Evolutionary conservation across 75 land plant genomes (phyloP), one percentile per base, ranked within the genome.

Genomic region (Sequoiadendron giganteum): DNA sequence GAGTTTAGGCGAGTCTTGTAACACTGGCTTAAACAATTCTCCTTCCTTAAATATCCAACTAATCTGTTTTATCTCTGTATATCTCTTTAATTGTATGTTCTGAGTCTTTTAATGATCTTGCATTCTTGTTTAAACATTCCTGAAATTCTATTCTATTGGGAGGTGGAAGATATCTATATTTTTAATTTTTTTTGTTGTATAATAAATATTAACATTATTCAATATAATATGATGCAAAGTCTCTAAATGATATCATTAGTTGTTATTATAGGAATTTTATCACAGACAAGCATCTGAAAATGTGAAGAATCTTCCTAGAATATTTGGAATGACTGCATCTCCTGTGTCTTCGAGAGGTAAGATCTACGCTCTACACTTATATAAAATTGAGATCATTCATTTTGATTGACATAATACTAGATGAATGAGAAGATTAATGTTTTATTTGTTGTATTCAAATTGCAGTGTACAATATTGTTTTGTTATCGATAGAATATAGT

Each of bases 241-340:
- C 54, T 82, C 84, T n/a, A 45, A 47, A 82, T 43, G 52, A 47
- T 47, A 45, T 82, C 36, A 42, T 80, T 40, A 82, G 47, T n/a
- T 82, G 52, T 47, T 82, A 43, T 39, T 88, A 30, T 89, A 96
- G 94, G 98, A 96, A 87, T 91, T 92, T 85, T 93, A 93, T 90
- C 93, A 93, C 84, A 75, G 56, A 28, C 42, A 86, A 43, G 32
- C 85, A 16, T 16, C 21, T 6, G n/a, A 58, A 54, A 72, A 76
- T 75, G 16, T 36, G 10, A 73, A 65, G 36, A 87, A 90, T 43
- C 92, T 91, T 80, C 98, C 98, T 3, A 92, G 91, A 88, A 91
- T 96, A 75, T 91, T 96, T 88, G 98, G 98, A 19, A 94, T 96
- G 96, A 96, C 98, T 61, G 98, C 96, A 32, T 96, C 98, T 30